These are phyloP conservation scores for Salvia rosmarinus DNA, from an alignment of 257 asterid species.

Conservation along the genomic window DNA sequence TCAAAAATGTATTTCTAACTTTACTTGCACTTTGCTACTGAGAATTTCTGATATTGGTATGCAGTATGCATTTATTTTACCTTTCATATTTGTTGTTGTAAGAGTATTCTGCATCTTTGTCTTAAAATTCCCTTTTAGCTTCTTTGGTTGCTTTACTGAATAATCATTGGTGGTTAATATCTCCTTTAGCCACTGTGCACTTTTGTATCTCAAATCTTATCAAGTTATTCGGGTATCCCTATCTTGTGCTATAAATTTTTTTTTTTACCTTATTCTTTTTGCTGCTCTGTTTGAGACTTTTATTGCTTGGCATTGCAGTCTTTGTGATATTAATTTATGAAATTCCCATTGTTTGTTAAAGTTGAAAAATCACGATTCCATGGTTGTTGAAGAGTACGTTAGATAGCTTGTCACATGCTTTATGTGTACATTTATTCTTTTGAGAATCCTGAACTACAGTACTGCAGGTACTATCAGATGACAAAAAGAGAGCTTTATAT, in stretches of 20 bases:
- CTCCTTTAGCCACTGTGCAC: slow-evolving; percentile 29
- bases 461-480: slow-evolving; percentile 98
- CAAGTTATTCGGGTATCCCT: slow-evolving; percentile 12
- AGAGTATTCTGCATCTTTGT: slow-evolving; percentile 6
- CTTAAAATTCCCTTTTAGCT: slow-evolving; percentile 14
- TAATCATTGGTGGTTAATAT: neutral
- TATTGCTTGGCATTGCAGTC: slow-evolving; percentile 18
- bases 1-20: neutral
- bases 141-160: slow-evolving; percentile 27
- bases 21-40: neutral
- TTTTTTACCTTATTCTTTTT: too few relatives aligned
- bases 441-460: slow-evolving; percentile 47
- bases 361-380: neutral
- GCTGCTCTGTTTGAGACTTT: slow-evolving; percentile 18
- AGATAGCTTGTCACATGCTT: slow-evolving; percentile 26
- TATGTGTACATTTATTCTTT: neutral
- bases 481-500: slow-evolving; percentile 89
- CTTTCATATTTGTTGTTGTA: neutral
- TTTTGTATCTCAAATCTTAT: slow-evolving; percentile 7
- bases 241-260: neutral
- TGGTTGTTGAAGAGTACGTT: slow-evolving; percentile 24
- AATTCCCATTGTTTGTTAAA: slow-evolving; percentile 21
- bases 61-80: neutral
- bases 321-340: slow-evolving; percentile 12
- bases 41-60: neutral